A percentile compares a stretch with the other conserved stretches of the same genome.
phyloP scores from a whole-genome alignment of 2,329 filamentous ascomycete species.

The Xylaria sp. region DNA sequence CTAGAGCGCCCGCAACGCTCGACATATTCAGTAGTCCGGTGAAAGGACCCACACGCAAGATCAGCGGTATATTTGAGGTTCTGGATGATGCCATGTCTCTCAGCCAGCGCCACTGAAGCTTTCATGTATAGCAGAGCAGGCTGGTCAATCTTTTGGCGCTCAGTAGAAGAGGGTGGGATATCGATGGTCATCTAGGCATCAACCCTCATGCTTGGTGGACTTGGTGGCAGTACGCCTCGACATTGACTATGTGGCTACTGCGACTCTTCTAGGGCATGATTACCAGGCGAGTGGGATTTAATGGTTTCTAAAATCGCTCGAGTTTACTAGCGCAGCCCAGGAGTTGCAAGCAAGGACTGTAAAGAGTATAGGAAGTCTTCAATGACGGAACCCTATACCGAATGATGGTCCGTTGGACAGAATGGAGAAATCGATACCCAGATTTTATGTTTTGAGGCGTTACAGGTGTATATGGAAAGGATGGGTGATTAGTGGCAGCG shows the following conservation, averaged over 20 bases:
- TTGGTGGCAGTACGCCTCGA: neutral
- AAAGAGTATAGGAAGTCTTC: neutral
- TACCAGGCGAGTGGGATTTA: neutral
- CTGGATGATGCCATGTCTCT: constrained; percentile 23
- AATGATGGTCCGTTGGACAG: constrained; percentile 9
- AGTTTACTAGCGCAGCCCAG: neutral
- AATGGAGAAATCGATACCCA: constrained; percentile 23
- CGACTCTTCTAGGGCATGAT: neutral
- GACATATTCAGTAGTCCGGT: constrained; percentile 28
- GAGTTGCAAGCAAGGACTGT: neutral
- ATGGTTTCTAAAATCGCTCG: neutral
- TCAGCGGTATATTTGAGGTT: constrained; percentile 38
- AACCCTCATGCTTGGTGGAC: neutral
- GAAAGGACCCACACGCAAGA: constrained; percentile 29
- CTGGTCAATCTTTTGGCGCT: neutral
- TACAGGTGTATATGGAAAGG: neutral
- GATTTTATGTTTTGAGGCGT: constrained; percentile 15
- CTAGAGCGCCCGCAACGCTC: constrained; percentile 9
- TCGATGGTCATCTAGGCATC: neutral
- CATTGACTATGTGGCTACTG: neutral
- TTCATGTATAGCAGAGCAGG: neutral
- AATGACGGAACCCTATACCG: neutral
- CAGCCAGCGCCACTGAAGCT: neutral
- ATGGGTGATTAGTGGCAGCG: neutral
- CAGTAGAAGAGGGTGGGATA: neutral